phyloP scores from a whole-genome alignment of 1,284 basidiomycete species.

The Sanghuangporus sanghuang region DNA sequence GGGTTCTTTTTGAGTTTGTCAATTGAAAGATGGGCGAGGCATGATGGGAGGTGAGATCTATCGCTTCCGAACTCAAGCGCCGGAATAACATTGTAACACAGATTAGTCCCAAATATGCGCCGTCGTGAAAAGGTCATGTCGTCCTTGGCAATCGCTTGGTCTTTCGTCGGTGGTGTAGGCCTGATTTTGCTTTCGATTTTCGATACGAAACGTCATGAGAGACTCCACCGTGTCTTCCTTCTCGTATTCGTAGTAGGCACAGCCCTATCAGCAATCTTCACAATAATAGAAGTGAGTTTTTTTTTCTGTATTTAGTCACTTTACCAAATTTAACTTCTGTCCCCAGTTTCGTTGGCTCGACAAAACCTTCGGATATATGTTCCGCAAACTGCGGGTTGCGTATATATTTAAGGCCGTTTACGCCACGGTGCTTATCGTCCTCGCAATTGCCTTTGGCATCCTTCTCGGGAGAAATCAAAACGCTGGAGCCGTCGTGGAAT shows the following conservation, averaged over 20 bases:
- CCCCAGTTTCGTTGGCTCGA: slow-evolving; percentile 59
- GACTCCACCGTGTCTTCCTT: slow-evolving; percentile 52
- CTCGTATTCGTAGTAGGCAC: slow-evolving; percentile 62
- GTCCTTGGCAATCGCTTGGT: slow-evolving; percentile 50
- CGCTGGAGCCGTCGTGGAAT: slow-evolving; percentile 62
- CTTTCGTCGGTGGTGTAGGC: slow-evolving; percentile 48
- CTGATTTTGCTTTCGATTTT: slow-evolving; percentile 55
- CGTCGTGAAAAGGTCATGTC: slow-evolving; percentile 49
- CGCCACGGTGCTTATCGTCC: slow-evolving; percentile 47
- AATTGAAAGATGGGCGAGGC: slow-evolving; percentile 57
- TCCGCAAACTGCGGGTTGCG: slow-evolving; percentile 44
- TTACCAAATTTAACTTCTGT: not conserved
- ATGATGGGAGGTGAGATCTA: slow-evolving; percentile 47
- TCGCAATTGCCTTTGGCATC: slow-evolving; percentile 58
- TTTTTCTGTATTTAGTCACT: not conserved
- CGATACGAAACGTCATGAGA: slow-evolving; percentile 51
- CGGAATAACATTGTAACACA: slow-evolving; percentile 21
- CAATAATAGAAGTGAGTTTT: slow-evolving; percentile 53
- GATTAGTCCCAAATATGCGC: slow-evolving; percentile 54
- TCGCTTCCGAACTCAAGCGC: not conserved
- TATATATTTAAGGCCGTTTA: slow-evolving; percentile 60
- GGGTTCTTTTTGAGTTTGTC: slow-evolving; percentile 55
- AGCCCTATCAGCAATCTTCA: slow-evolving; percentile 64
- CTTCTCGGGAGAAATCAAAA: slow-evolving; percentile 43
- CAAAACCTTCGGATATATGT: slow-evolving; percentile 40